Base-by-base conservation (phyloP, 1,284 basidiomycete genomes). In the Rugiboletus extremiorientalis region DNA sequence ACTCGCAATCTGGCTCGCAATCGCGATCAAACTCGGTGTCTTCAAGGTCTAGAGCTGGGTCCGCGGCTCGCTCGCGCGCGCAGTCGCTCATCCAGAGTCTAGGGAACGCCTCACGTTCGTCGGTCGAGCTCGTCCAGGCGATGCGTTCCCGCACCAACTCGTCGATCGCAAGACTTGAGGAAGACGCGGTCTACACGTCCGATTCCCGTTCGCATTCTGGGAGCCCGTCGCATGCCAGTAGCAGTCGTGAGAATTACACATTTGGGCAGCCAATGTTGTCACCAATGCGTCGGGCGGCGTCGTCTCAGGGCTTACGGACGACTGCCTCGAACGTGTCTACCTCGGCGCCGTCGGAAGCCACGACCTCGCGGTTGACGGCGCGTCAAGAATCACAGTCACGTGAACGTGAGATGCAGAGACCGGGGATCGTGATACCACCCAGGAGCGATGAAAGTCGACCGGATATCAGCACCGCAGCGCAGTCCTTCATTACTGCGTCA, bases 31-130 rank as follows among this genome's bases (percentile, higher is more conserved):
- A 72, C 33, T 76, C 77, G 22, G 61, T 65, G 7, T 77, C 76
- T 15, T 75, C 75, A 30, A 71, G 81, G 34, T 84, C 85, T 30
- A 74, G 85, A 36, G 74, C 82, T 1, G 76, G 75, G 25, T 86
- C 77, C 6, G 69, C 76, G 43, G 79, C 81, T 38, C 79, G 85
- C 33, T 80, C 82, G 36, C 74, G 85, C 9, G 74, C 86, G 7
- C 85, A 88, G 63, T 85, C 84, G 10, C 65, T 89, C 53, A 81
- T 89, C 55, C 85, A 86, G 52, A 80, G 79, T 52, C 75, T 88
- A n/a, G 79, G 79, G 1, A 79, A 81, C 6, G 85, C 85, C 0
- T 85, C 84, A 16, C 75, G 80, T 28, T 84, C 84, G 3, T 85
- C 84, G 33, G 63, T 88, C 50, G 85, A 86, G 30, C 73, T 84